Conservation (phyloP, 2,329 filamentous ascomycete species). For the Colletotrichum echinochloae region DNA sequence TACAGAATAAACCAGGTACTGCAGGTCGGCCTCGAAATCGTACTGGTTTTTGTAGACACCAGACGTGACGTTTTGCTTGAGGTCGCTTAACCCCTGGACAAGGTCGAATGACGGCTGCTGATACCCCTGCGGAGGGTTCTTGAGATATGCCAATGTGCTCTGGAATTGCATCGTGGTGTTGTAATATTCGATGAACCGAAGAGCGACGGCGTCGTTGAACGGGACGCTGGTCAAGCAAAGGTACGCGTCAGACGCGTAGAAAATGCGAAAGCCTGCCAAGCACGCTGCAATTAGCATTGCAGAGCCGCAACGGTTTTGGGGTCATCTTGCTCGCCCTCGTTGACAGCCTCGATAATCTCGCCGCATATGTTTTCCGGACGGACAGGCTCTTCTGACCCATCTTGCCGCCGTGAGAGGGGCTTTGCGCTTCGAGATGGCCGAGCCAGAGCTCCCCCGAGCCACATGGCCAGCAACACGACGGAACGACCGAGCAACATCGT, state of each 20-base stretch:
- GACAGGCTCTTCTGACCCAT: background rate
- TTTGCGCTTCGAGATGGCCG: constrained; percentile 1
- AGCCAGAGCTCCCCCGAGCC: background rate
- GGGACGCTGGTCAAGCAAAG: constrained; percentile 27
- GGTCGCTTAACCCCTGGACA: background rate
- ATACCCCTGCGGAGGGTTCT: constrained; percentile 25
- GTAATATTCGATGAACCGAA: constrained; percentile 35
- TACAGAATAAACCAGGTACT: constrained; percentile 26
- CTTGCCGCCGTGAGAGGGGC: constrained; percentile 12
- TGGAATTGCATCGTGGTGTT: constrained; percentile 37
- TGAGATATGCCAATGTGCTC: constrained; percentile 24
- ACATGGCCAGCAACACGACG: background rate
- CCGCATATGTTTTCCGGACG: constrained; percentile 12
- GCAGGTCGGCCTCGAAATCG: constrained; percentile 24
- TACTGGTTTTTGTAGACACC: constrained; percentile 29
- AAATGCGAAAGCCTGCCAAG: constrained; percentile 16
- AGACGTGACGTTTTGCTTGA: constrained; percentile 20
- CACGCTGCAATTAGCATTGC: background rate
- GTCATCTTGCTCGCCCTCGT: background rate
- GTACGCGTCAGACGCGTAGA: constrained; percentile 20
- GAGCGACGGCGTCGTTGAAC: constrained; percentile 24
- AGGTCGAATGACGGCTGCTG: constrained; percentile 32
- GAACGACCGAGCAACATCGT: constrained; percentile 1
- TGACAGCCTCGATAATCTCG: constrained; percentile 24
- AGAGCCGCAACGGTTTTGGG: background rate